Evolutionary conservation across 805 yeast genomes (phyloP), one percentile per base, ranked within the genome.

Genomic region (Candida incommunis): DNA sequence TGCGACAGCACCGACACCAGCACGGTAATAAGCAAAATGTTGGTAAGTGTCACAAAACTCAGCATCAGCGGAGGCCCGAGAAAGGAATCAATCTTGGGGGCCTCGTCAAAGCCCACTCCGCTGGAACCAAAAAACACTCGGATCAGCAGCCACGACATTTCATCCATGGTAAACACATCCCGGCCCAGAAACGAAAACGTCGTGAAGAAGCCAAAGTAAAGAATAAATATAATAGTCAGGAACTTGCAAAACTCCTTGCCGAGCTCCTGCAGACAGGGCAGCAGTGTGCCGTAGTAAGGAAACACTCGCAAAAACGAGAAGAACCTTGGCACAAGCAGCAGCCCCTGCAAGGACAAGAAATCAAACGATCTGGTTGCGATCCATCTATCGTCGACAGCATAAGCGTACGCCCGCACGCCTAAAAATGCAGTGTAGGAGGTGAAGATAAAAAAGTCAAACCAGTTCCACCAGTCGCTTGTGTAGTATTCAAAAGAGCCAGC

Each of bases 1-100:
- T 61, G 58, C 2, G 64, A 59, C 29, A 60, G 46, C 35, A 60
- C 58, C 16, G 64, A 61, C n/a, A 60, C 59, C 35, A 60, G 47
- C n/a, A 60, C 59, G 1, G 65, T 59, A 41, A 60, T 48, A 31
- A 60, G 52, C 18, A 59, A 48, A 21, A 60, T 47, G 41, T 55
- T 54, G 37, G 59, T 53, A 15, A 56, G 45, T n/a, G 55, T 54
- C n/a, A 57, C 59, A 44, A 60, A 60, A 2, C 57, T 45, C 22
- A 60, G 50, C 64, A 60, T 60, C 29, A 60, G 46, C 2, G 59
- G 46, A 13, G 61, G 57, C 2, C 64, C 64, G 43, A 60, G 58
- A 9, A 53, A 41, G 15, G 58, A 59, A 15, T 57, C 51, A 9
- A 60, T 60, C 16, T 42, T 24, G 7, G 59, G 53, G 3, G 63